These are phyloP conservation scores for Aspergillus luchuensis DNA, from an alignment of 2,329 filamentous ascomycete species.

Conservation along the genomic window DNA sequence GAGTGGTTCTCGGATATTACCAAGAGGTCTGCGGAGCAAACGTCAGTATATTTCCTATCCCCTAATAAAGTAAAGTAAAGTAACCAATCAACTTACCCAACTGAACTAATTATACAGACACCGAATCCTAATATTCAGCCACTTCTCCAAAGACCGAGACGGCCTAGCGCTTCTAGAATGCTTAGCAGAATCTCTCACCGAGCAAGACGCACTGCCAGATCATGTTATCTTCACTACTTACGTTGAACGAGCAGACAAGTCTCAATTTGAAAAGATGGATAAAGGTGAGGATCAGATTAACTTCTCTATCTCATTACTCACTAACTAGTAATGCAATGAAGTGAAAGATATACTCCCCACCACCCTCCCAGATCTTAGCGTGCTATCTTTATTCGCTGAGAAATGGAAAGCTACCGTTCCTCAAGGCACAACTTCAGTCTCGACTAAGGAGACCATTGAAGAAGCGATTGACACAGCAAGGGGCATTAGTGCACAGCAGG, in stretches of 20 bases:
- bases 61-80: too few relatives aligned
- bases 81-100: neutral
- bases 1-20: conserved; percentile 40
- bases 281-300: neutral
- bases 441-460: conserved; percentile 27
- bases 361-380: too few relatives aligned
- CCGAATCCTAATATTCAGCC: conserved; percentile 37
- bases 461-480: conserved; percentile 28
- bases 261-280: conserved; percentile 15
- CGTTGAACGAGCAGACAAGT: conserved; percentile 26
- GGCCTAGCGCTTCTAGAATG: conserved; percentile 24
- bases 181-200: conserved; percentile 23
- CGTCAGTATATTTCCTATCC: neutral
- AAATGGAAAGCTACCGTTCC: too few relatives aligned
- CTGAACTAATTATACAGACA: neutral
- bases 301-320: neutral
- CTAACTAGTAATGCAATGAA: conserved; percentile 4
- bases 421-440: conserved; percentile 15
- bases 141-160: conserved; percentile 34
- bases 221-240: conserved; percentile 37
- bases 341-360: conserved; percentile 7
- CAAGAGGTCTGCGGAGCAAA: too few relatives aligned
- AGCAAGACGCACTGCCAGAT: conserved; percentile 20
- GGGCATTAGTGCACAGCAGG: conserved; percentile 12
- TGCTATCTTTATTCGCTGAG: too few relatives aligned